A percentile compares a stretch with the other conserved stretches of the same genome.
These are phyloP conservation scores for Papiliotrema terrestris DNA, from an alignment of 1,284 basidiomycete species.

Conservation along the genomic window DNA sequence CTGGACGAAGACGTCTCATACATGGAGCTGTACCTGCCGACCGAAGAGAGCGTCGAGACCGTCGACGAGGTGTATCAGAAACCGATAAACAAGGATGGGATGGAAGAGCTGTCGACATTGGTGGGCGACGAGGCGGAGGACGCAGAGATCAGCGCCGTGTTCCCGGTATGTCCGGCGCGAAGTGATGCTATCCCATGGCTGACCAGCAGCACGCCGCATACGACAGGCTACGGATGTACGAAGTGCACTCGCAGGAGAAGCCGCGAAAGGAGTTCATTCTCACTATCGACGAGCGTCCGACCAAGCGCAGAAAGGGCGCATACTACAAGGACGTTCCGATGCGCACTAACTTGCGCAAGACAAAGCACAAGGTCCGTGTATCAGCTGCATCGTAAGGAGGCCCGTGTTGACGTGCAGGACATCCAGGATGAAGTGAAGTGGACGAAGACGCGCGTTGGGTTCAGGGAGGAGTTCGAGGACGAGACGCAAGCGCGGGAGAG, in stretches of 20 bases:
- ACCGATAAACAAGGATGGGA: slow-evolving; percentile 20
- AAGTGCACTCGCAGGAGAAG: slow-evolving; percentile 29
- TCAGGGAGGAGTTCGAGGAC: slow-evolving; percentile 20
- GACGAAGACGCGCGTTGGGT: slow-evolving; percentile 39
- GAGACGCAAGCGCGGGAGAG: slow-evolving; percentile 19
- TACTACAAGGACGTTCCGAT: slow-evolving; percentile 84
- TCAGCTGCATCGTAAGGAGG: not conserved
- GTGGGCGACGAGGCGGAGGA: slow-evolving; percentile 19
- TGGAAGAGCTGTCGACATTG: slow-evolving; percentile 18
- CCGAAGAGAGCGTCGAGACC: slow-evolving; percentile 60
- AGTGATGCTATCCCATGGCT: not conserved
- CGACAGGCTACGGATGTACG: slow-evolving; percentile 43
- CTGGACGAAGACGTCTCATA: slow-evolving; percentile 75
- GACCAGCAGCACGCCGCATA: slow-evolving; percentile 29
- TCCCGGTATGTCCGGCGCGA: slow-evolving; percentile 18
- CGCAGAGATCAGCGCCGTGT: slow-evolving; percentile 26
- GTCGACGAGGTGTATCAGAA: slow-evolving; percentile 20
- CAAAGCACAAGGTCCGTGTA: slow-evolving; percentile 64
- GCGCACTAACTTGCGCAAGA: slow-evolving; percentile 81
- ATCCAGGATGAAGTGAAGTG: slow-evolving; percentile 21
- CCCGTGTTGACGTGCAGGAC: not conserved
- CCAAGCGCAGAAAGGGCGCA: slow-evolving; percentile 59
- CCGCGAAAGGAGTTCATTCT: slow-evolving; percentile 69
- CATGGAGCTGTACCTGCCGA: slow-evolving; percentile 81
- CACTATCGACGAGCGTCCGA: slow-evolving; percentile 59